These are phyloP conservation scores for Sporothrix protearum DNA, from an alignment of 2,329 filamentous ascomycete genomes.

Conservation along the genomic window DNA sequence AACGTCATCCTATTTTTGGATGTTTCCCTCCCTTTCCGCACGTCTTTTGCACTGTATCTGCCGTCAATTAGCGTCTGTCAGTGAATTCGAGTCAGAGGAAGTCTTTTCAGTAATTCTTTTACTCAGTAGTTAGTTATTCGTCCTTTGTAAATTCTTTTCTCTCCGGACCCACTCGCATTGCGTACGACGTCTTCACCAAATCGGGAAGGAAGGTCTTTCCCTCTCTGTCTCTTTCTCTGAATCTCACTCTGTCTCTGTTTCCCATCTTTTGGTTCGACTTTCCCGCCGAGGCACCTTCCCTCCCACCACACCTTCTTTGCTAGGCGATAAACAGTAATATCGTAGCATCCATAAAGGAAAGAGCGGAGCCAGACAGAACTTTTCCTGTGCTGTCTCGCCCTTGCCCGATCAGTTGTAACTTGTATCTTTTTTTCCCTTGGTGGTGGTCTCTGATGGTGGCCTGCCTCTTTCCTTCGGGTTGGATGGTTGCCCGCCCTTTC, in stretches of 20 bases:
- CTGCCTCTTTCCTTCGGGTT: background rate
- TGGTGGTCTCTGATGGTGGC: background rate
- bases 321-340: background rate
- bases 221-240: background rate
- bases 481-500: background rate
- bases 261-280: background rate
- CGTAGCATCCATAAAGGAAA: conserved; percentile 5
- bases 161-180: conserved; percentile 7
- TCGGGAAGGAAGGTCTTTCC: conserved; percentile 14
- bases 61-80: background rate
- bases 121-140: no score
- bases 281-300: background rate
- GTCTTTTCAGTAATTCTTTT: background rate
- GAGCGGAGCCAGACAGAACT: conserved; percentile 5
- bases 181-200: conserved; percentile 4
- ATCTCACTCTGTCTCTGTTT: background rate
- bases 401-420: background rate
- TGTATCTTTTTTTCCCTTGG: background rate
- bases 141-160: background rate
- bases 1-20: conserved; percentile 7
- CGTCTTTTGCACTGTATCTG: background rate
- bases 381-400: background rate
- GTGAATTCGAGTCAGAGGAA: background rate
- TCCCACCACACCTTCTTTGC: background rate
- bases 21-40: background rate